These are phyloP conservation scores for Coprinopsis strossmayeri DNA, from an alignment of 768 basidiomycete genomes.

Conservation along the genomic window DNA sequence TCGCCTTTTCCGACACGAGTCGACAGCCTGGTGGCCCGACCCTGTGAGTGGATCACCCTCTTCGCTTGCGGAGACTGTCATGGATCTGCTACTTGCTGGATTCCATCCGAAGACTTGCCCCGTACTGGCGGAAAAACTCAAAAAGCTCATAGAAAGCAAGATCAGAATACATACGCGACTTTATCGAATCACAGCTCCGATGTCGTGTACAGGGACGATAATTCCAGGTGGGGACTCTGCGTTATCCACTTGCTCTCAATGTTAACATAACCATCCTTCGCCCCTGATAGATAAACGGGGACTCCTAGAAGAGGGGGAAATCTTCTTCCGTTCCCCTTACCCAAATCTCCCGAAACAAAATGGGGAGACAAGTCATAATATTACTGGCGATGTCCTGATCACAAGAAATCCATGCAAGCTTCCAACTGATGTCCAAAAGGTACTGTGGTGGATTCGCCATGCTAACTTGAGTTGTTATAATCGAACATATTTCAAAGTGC, in stretches of 20 bases:
- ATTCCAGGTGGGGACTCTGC: slow-evolving; percentile 39
- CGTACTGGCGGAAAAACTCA: slow-evolving; percentile 48
- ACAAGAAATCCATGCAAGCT: slow-evolving; percentile 67
- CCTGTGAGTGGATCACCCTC: slow-evolving; percentile 58
- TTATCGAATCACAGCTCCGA: slow-evolving; percentile 45
- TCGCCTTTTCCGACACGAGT: slow-evolving; percentile 28
- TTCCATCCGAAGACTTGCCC: slow-evolving; percentile 45
- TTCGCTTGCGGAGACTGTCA: slow-evolving; percentile 53
- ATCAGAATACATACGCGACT: slow-evolving; percentile 36
- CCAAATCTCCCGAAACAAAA: slow-evolving; percentile 33
- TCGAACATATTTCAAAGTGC: slow-evolving; percentile 30
- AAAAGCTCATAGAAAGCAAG: slow-evolving; percentile 37
- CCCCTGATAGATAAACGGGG: slow-evolving; percentile 16
- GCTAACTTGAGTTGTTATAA: not conserved
- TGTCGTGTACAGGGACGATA: slow-evolving; percentile 56
- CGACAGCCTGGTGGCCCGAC: slow-evolving; percentile 69
- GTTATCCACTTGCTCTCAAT: not conserved
- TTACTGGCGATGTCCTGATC: slow-evolving; percentile 53
- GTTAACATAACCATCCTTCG: not conserved
- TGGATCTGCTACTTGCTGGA: slow-evolving; percentile 52
- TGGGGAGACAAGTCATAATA: slow-evolving; percentile 40
- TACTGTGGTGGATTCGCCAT: slow-evolving; percentile 14
- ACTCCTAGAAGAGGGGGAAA: slow-evolving; percentile 45
- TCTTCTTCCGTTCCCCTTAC: slow-evolving; percentile 48
- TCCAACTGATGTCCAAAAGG: slow-evolving; percentile 62